Conservation (phyloP, 192 early-diverging fungal species). For the Backusella parvicylindrica region DNA sequence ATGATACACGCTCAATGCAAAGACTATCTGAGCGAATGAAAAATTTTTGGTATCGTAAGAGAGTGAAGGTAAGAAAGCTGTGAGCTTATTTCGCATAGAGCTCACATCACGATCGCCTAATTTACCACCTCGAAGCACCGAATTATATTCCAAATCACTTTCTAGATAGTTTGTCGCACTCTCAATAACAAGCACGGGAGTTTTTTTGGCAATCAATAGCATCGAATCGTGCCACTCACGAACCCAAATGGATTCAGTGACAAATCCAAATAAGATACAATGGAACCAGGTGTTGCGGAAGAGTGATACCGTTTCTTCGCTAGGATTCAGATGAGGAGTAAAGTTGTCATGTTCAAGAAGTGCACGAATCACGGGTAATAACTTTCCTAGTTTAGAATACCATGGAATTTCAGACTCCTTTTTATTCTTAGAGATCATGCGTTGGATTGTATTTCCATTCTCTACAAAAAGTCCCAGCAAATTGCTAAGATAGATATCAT, state of each 20-base stretch:
- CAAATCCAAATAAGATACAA: slow-evolving; percentile 71
- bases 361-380: slow-evolving; percentile 59
- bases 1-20: slow-evolving; percentile 81
- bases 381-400: slow-evolving; percentile 45
- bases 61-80: slow-evolving; percentile 49
- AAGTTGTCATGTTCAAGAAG: slow-evolving; percentile 59
- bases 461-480: slow-evolving; percentile 57
- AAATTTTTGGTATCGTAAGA: slow-evolving; percentile 53
- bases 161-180: slow-evolving; percentile 73
- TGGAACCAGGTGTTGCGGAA: slow-evolving; percentile 94
- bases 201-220: slow-evolving; percentile 70
- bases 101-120: slow-evolving; percentile 40
- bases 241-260: slow-evolving; percentile 67
- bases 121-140: slow-evolving; percentile 63
- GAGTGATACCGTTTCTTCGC: slow-evolving; percentile 57
- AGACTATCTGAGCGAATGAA: slow-evolving; percentile 70
- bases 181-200: slow-evolving; percentile 77
- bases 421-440: slow-evolving; percentile 31
- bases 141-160: slow-evolving; percentile 83
- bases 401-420: slow-evolving; percentile 41
- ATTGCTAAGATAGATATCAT: slow-evolving; percentile 44
- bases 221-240: slow-evolving; percentile 69
- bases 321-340: slow-evolving; percentile 47
- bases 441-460: slow-evolving; percentile 55
- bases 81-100: slow-evolving; percentile 51